Evolutionary conservation across 2,329 filamentous ascomycete species (phyloP), one percentile per base, ranked within the genome.

Genomic region (Colletotrichum navitas): DNA sequence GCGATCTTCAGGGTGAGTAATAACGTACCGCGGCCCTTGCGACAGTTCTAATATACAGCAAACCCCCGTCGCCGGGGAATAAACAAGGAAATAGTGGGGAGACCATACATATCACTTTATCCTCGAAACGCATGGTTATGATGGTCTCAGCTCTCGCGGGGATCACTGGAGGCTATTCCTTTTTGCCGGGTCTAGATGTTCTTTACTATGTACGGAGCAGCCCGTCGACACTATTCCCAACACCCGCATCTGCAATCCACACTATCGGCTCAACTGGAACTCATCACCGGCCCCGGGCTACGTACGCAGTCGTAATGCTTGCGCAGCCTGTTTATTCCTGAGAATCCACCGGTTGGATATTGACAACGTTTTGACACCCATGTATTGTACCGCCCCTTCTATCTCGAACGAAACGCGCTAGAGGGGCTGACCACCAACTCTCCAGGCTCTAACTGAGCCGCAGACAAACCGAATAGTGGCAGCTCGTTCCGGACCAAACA

Each of bases 61-160:
- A 64, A 72, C 69, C 18, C 10, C 60, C 47, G 49, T 56, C 45
- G 54, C 63, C 65, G 52, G 65, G 49, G 60, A 69, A 69, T 72
- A 72, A 69, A 64, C 68, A 69, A 69, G 59, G 60, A 47, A 71
- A n/a, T 18, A 21, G 59, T 69, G 59, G 69, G 43, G 65, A 52
- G 45, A 47, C 24, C 16, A 16, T 16, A 18, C 2, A n/a, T 45
- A 4, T 39, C 64, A 52, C 39, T 62, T 58, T 68, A 58, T 59
- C 34, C 52, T 69, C 55, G 69, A 72, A 72, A 69, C 69, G 51
- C 51, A 47, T 39, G 52, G 67, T 47, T 54, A 26, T 24, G 45
- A 65, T 34, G 14, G 58, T 58, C 47, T 41, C 21, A 49, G n/a
- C 39, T 45, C 43, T 18, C 43, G 11, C 10, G 18, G 43, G 6